phyloP scores from a whole-genome alignment of 2,329 filamentous ascomycete genomes.

The Fusarium napiforme region DNA sequence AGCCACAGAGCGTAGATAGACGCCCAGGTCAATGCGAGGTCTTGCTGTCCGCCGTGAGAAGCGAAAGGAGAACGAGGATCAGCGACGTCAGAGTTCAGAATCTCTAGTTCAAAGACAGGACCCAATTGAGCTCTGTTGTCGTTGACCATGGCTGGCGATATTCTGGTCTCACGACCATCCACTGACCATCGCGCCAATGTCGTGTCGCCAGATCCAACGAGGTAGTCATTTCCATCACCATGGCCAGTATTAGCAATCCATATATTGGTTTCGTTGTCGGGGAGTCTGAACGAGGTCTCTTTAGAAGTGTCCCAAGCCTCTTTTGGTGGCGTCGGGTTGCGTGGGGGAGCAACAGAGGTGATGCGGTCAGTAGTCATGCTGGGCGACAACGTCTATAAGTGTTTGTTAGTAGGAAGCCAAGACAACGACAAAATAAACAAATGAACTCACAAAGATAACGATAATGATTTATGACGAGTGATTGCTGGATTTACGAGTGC shows the following conservation, averaged over 20 bases:
- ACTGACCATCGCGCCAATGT: constrained; percentile 15
- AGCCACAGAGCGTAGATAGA: constrained; percentile 27
- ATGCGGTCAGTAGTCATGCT: constrained; percentile 3
- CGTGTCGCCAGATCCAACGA: constrained; percentile 8
- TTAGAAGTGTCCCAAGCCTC: constrained; percentile 9
- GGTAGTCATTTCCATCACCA: constrained; percentile 1
- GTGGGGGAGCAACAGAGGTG: constrained; percentile 6
- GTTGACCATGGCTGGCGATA: constrained; percentile 26
- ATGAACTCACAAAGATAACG: background rate
- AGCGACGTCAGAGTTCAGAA: constrained; percentile 6
- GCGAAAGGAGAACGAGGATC: constrained; percentile 5
- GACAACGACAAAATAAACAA: background rate
- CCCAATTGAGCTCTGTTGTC: constrained; percentile 15
- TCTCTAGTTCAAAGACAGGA: constrained; percentile 5
- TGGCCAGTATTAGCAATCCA: constrained; percentile 15
- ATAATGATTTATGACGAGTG: background rate
- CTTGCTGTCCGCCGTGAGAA: background rate
- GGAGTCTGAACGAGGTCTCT: constrained; percentile 9
- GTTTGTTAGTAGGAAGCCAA: background rate
- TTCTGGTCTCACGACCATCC: constrained; percentile 5
- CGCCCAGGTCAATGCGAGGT: constrained; percentile 12
- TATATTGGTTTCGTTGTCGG: constrained; percentile 15
- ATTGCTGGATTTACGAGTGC: background rate
- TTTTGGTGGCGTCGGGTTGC: constrained; percentile 23
- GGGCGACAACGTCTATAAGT: background rate